Conservation (phyloP, 1,284 basidiomycete species). For the Inonotus obliquus region DNA sequence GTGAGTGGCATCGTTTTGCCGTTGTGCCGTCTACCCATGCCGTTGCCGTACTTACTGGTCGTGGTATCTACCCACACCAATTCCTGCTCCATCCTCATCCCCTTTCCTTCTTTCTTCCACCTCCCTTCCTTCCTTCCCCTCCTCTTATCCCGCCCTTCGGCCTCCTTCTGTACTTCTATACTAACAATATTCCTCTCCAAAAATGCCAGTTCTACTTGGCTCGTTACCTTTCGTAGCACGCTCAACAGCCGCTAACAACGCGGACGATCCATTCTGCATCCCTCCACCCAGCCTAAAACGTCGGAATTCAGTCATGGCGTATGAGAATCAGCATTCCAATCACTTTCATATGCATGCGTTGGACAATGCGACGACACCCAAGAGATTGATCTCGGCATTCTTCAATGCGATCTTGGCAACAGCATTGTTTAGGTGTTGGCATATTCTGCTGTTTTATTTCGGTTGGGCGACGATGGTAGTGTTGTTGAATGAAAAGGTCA, state of each 20-base stretch:
- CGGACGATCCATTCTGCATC: no score
- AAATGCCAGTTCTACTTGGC: not conserved
- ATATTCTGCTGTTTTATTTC: conserved; percentile 56
- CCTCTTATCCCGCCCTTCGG: not conserved
- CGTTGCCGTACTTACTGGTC: not conserved
- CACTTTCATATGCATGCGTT: conserved; percentile 7
- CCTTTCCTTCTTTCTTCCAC: not conserved
- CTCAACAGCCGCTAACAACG: no score
- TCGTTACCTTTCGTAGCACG: not conserved
- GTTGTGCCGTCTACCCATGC: not conserved
- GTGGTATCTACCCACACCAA: not conserved
- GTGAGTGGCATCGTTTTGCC: not conserved
- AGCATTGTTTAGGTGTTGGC: conserved; percentile 63
- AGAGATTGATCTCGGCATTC: conserved; percentile 30
- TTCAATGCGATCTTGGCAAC: conserved; percentile 53
- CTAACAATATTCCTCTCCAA: not conserved
- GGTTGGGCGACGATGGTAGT: conserved; percentile 54
- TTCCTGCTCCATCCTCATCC: not conserved
- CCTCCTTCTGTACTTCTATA: not conserved
- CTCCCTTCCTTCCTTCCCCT: not conserved
- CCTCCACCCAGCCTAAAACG: not conserved
- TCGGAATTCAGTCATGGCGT: conserved; percentile 12
- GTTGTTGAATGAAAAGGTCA: conserved; percentile 44
- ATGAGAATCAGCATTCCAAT: conserved; percentile 15
- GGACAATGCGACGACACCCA: not conserved